Evolutionary conservation across 2,329 filamentous ascomycete species (phyloP), one percentile per base, ranked within the genome.

Genomic region (Fusarium poae): DNA sequence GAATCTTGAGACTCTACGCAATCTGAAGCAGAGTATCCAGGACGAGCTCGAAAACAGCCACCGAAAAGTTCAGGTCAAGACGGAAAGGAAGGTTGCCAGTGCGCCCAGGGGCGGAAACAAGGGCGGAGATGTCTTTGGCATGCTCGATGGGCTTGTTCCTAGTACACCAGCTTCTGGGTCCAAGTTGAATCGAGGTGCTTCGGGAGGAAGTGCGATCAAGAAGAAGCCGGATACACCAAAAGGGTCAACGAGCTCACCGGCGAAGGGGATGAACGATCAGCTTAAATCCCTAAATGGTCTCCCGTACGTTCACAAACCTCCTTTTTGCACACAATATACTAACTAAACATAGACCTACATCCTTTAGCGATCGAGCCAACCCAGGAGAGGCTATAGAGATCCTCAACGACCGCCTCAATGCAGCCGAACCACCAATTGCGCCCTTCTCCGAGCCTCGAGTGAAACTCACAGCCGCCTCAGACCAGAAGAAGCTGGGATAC

Each of bases 401-500:
- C 29, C 85, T 99, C 65, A 97, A 97, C 79, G 83, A 87, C 42
- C 88, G 95, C 61, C 86, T 97, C 30, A 77, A 85, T 16, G 80
- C 89, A 1, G 83, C 91, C 30, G 89, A 93, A 46, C 83, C 91
- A 3, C 92, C 91, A 4, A 86, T 92, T 25, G 89, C 90, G 32
- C 91, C 91, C 1, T 92, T 89, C 68, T 77, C 88, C 13, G 92
- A 96, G 77, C 77, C 93, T 18, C 91, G 96, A 51, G 89, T 98
- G 77, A 94, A 92, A 76, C 85, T 97, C 21, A 94, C 91, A 8
- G 92, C 93, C 4, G 92, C 92, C 62, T 95, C 93, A 2, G 95
- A 98, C 77, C 86, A 93, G 75, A 94, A 94, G 77, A 97, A 97
- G 77, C 91, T 97, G 71, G 89, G 85, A 1, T 99, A 98, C 80